Base-by-base conservation (phyloP, 495 filamentous ascomycete species). In the Penicillium desertorum region DNA sequence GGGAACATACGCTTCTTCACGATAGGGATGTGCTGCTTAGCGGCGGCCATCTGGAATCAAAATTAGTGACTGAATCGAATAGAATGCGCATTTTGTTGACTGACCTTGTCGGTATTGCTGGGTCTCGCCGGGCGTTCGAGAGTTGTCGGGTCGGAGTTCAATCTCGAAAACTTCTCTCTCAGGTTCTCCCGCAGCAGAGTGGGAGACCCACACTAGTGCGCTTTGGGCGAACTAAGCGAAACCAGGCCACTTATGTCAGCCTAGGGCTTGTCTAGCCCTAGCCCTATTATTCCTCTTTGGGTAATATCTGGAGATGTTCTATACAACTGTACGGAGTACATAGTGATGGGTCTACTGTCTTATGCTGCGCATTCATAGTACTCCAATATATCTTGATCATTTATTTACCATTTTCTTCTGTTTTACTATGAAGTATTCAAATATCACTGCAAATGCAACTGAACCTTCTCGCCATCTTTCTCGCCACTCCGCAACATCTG, bases 11-110 rank as follows among this genome's bases (percentile, higher is more conserved):
- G 90, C 90, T 98, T 98, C 88, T 98, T 98, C 67, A 98, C 88
- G 83, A 98, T 98, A 71, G 91, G 90, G 73, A 98, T 84, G 81
- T 97, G 93, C 82, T 94, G 93, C 89, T 95, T 96, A 77, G 93
- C 91, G 83, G 91, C 83, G 81, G 90, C 90, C 94, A 98, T 98
- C 91, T 98, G 56, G 41, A 57, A 55, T 46, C 30, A 54, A 46
- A 45, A 49, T 54, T 41, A 60, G 46, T 65, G 51, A 62, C 52
- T 55, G 61, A 27, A 22, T 32, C 44, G 25, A 43, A 58, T 17
- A 52, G 27, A 11, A 42, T 29, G 52, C 11, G 23, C 22, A 48
- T 54, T 27, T 27, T 54, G 22, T 58, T 52, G 55, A 65, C 71
- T 66, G 68, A 78, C 75, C 75, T 77, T 78, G 75, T 70, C 75